Base-by-base conservation (phyloP, 106 monocot genomes). In the Iris macrosiphon region DNA sequence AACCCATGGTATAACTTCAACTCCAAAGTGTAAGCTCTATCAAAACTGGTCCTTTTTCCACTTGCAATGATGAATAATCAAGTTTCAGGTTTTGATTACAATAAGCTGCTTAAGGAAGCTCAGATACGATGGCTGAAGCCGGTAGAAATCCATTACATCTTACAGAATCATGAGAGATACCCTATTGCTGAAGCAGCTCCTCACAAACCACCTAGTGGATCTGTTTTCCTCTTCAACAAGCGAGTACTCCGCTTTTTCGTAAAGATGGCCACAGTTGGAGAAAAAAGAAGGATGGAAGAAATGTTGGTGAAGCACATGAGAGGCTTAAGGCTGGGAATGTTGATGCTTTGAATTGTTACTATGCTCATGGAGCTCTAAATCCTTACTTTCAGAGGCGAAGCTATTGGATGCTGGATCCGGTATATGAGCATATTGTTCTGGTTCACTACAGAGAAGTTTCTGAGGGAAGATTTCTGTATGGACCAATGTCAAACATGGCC, bases 51-150 rank as follows among this genome's bases (percentile, higher is more conserved):
- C n/a, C n/a, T n/a, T n/a, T n/a, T n/a, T n/a, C n/a, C n/a, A n/a
- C n/a, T n/a, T n/a, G n/a, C n/a, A n/a, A n/a, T n/a, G n/a, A n/a
- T n/a, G n/a, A n/a, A n/a, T n/a, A n/a, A n/a, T n/a, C n/a, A n/a
- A n/a, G n/a, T n/a, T 41, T 49, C 80, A 88, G 80, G 64, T 53
- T 89, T 88, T 60, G 78, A 85, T 69, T 68, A 76, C 47, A n/a
- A 61, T 35, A 71, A 70, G 59, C 55, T 96, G 43, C 29, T 23
- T 1, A 68, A 77, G 63, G 79, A 74, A 66, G 86, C 85, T 54
- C 48, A 72, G 28, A 58, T 10, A 12, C 76, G 85, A 7, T 96
- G 95, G 95, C 66, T 96, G 52, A 96, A 83, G 69, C 74, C 89
- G 46, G 39, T 48, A 22, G 95, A 96, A 66, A 79, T 96, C 49